Base-by-base conservation (phyloP, 2,329 filamentous ascomycete species). In the Leptodontidium sp. region DNA sequence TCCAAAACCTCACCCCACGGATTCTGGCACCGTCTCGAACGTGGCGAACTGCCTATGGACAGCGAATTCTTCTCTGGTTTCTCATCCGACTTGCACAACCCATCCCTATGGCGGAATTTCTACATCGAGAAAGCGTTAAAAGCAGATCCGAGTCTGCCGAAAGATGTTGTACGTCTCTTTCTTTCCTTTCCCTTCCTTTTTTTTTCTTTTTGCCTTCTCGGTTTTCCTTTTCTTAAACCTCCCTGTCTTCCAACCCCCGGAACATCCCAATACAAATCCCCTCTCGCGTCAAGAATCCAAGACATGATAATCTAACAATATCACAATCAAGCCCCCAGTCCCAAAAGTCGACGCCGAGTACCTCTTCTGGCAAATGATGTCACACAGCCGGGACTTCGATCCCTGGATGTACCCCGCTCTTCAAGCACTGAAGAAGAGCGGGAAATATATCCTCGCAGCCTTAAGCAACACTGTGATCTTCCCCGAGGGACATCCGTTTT, bases 331-430 rank as follows among this genome's bases (percentile, higher is more conserved):
- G 0, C 92, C 93, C 1, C 85, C 89, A 0, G 78, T 94, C 0
- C 95, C 95, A 0, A 79, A 83, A 1, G 85, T 98, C 57, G 90
- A 98, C 76, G 92, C 88, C 15, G 89, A 93, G 77, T 88, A 83
- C 80, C 84, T 99, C 35, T 98, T 97, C 82, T 92, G 93, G 86
- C 87, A 91, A 75, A 98, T 98, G 94, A 98, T 98, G 93, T 81
- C 84, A 4, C 81, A 86, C 14, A 90, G 92, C 12, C 84, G 88
- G 6, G 80, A 82, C 1, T 89, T 92, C 0, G 95, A 99, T 78
- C 93, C 93, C 4, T 92, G 91, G 84, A 96, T 98, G 91, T 93
- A 88, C 72, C 94, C 94, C 0, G 94, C 94, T 1, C 82, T 98
- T 50, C 82, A 89, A 76, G 88, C 85, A 47, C 83, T 99, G 68